Evolutionary conservation across 192 early-diverging fungal genomes (phyloP), one percentile per base, ranked within the genome.

Genomic region (Coemansia asiatica): DNA sequence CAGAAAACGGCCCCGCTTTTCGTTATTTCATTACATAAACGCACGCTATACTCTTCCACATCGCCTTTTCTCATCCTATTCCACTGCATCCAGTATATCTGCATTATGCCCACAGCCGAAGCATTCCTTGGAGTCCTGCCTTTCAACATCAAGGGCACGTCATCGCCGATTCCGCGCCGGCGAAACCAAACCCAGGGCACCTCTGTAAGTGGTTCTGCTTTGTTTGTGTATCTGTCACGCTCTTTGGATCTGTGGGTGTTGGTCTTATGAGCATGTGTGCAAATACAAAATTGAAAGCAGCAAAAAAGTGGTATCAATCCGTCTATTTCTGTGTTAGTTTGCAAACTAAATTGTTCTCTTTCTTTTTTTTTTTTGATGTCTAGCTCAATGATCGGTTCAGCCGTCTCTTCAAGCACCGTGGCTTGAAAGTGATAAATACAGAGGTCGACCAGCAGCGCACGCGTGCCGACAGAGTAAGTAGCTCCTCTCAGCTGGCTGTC

Each of bases 371-470:
- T 56, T 69, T 31, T 56, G 58, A n/a, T 18, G 3, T 56, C 26
- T 77, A 77, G 75, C 67, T 74, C 29, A 71, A 74, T 63, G 72
- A 74, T 72, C 72, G 77, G 18, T 74, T 80, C 63, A 74, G 77
- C 63, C 48, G 77, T 56, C 72, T 80, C 29, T 80, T 80, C 56
- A 74, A 73, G 63, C 61, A 74, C 36, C 77, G 72, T 23, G 64
- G 68, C 46, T 71, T 72, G 54, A 72, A 73, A 31, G 69, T 67
- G 0, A 50, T 67, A 23, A 53, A 35, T 1, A 54, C 76, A 9
- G 65, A 74, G 6, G 53, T 51, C 36, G 58, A 67, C 23, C 72
- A 71, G 63, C 63, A 71, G 18, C 68, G 62, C 48, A 66, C 72
- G 18, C 67, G 69, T 0, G 77, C 56, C 10, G 77, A 80, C 60